Conservation (phyloP, 768 basidiomycete species). For the Sporobolomyces phaffii region DNA sequence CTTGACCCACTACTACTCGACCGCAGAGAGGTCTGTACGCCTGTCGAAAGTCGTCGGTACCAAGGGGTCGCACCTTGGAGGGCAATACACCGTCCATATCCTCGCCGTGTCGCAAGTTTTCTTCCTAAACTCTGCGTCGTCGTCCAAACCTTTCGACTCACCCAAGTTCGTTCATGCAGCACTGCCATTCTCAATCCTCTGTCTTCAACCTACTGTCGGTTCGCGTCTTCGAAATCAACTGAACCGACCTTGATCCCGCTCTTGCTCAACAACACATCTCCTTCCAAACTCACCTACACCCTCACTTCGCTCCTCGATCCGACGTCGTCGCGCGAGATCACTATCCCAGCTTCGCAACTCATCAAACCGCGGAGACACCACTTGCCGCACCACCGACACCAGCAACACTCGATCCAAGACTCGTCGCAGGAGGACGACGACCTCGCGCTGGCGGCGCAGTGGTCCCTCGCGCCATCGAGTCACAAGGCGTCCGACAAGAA, state of each 20-base stretch:
- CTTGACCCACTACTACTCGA: constrained; percentile 21
- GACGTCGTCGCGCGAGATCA: neutral
- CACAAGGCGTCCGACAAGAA: neutral
- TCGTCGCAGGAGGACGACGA: constrained; percentile 24
- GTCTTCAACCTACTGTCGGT: constrained; percentile 32
- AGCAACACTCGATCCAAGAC: neutral
- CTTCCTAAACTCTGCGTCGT: neutral
- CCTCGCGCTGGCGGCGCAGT: constrained; percentile 23
- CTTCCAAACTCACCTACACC: constrained; percentile 31
- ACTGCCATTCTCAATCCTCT: constrained; percentile 34
- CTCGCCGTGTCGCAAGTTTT: constrained; percentile 33
- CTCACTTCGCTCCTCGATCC: constrained; percentile 26
- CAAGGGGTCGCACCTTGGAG: constrained; percentile 26
- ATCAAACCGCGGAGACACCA: constrained; percentile 14
- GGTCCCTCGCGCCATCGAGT: constrained; percentile 17
- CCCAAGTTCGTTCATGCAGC: neutral
- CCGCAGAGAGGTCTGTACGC: constrained; percentile 26
- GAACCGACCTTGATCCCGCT: constrained; percentile 34
- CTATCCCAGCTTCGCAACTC: constrained; percentile 17
- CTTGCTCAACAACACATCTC: constrained; percentile 36
- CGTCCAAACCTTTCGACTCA: neutral
- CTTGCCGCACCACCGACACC: neutral
- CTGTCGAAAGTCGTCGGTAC: constrained; percentile 14
- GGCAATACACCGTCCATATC: constrained; percentile 35
- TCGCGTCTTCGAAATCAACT: neutral